A percentile compares a stretch with the other conserved stretches of the same genome.
phyloP scores from a whole-genome alignment of 2,329 filamentous ascomycete species.

The Periconia digitata region DNA sequence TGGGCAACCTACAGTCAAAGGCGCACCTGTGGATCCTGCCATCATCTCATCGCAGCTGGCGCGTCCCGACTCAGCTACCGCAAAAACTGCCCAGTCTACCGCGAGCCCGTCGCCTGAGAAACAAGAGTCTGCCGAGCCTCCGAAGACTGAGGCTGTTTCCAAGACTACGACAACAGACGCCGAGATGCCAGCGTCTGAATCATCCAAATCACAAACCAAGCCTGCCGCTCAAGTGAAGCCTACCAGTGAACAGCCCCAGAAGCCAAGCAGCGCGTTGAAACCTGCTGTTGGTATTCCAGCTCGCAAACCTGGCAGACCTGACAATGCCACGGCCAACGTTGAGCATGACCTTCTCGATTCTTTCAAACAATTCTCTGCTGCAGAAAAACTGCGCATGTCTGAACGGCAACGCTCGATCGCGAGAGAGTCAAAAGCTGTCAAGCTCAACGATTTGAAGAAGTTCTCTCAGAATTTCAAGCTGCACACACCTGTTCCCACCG shows the following conservation, averaged over 20 bases:
- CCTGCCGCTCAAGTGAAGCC: slow-evolving; percentile 21
- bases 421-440: slow-evolving; percentile 80
- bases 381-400: slow-evolving; percentile 62
- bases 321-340: slow-evolving; percentile 62
- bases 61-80: slow-evolving; percentile 45
- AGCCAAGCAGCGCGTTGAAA: slow-evolving; percentile 33
- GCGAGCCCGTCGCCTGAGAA: slow-evolving; percentile 26
- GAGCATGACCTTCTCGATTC: slow-evolving; percentile 63
- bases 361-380: slow-evolving; percentile 65
- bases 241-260: slow-evolving; percentile 25
- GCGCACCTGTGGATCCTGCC: slow-evolving; percentile 80
- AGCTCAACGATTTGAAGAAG: slow-evolving; percentile 91
- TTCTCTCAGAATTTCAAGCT: slow-evolving; percentile 95
- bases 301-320: slow-evolving; percentile 44
- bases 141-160: slow-evolving; percentile 13
- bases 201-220: slow-evolving; percentile 21
- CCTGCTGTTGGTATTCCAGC: slow-evolving; percentile 26
- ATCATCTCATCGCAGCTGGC: slow-evolving; percentile 85
- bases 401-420: slow-evolving; percentile 58
- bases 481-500: slow-evolving; percentile 84
- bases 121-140: slow-evolving; percentile 17
- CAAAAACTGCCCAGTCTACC: slow-evolving; percentile 26
- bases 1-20: slow-evolving; percentile 70
- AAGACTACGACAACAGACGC: slow-evolving; percentile 13
- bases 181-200: slow-evolving; percentile 14